Evolutionary conservation across 179 eudicot species (phyloP).

Genomic region (Patellifolia procumbens): DNA sequence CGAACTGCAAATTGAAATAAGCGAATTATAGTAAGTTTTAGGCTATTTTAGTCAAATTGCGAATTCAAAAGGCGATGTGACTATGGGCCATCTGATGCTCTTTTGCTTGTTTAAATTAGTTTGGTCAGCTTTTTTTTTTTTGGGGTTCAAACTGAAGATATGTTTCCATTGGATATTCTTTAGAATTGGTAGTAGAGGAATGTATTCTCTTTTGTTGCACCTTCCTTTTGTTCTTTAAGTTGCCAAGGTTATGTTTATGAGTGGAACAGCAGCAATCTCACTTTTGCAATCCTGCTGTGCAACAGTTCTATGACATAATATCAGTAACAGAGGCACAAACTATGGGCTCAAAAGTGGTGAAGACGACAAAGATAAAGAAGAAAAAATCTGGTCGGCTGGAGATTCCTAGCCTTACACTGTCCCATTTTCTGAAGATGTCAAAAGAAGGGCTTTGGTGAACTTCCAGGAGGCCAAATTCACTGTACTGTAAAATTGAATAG

Average conservation of each 20-base stretch:
- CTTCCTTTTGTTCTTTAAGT: neutral
- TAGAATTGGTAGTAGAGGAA: no score
- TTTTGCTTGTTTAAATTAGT: no score
- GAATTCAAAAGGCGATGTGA: no score
- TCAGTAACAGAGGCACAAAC: slow-evolving; percentile 56
- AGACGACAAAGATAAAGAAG: slow-evolving; percentile 73
- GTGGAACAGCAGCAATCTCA: neutral
- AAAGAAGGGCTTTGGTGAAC: slow-evolving; percentile 65
- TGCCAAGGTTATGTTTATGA: neutral
- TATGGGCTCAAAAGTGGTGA: slow-evolving; percentile 46
- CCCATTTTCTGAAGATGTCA: slow-evolving; percentile 77
- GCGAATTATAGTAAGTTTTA: no score
- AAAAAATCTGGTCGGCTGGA: slow-evolving; percentile 50
- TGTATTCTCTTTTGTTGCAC: neutral
- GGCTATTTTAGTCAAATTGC: no score
- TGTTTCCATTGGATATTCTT: no score
- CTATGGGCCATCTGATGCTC: no score
- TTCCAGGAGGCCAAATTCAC: neutral
- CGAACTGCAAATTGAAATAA: no score
- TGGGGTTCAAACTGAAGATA: no score
- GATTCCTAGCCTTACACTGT: slow-evolving; percentile 68
- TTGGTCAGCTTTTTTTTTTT: no score
- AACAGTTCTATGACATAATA: slow-evolving; percentile 75
- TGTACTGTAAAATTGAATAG: neutral
- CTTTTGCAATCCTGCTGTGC: slow-evolving; percentile 14